Conservation (phyloP, 2,329 filamentous ascomycete genomes). For the Periglandula ipomoeae region DNA sequence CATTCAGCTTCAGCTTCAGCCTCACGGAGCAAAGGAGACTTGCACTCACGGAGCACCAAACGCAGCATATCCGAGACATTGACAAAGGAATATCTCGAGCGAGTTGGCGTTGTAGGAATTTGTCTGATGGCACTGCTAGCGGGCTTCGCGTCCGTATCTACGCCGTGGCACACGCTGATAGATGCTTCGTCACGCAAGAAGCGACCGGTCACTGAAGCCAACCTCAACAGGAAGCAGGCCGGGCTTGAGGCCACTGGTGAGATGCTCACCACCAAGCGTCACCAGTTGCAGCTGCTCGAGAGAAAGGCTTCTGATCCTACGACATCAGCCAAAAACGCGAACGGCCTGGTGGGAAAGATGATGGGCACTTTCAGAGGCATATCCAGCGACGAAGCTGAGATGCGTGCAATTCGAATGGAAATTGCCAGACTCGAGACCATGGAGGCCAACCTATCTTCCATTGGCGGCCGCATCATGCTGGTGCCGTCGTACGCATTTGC, state of each 20-base stretch:
- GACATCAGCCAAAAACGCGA: conserved; percentile 23
- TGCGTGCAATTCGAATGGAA: conserved; percentile 59
- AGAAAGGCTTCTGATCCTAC: conserved; percentile 37
- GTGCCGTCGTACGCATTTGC: conserved; percentile 61
- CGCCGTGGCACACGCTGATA: conserved; percentile 75
- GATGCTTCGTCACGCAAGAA: conserved; percentile 41
- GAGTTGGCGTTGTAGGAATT: conserved; percentile 78
- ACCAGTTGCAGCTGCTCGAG: conserved; percentile 61
- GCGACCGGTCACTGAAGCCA: conserved; percentile 59
- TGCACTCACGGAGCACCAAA: conserved; percentile 10
- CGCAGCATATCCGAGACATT: conserved; percentile 27
- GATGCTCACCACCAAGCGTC: conserved; percentile 67
- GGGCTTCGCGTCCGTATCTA: conserved; percentile 81
- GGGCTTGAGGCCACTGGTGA: conserved; percentile 72
- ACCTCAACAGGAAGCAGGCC: conserved; percentile 67
- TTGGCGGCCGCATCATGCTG: conserved; percentile 54
- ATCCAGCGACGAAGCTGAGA: conserved; percentile 48
- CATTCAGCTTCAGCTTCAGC: conserved; percentile 5
- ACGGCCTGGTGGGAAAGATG: conserved; percentile 63
- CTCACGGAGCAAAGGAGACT: background rate
- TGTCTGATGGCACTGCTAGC: conserved; percentile 81
- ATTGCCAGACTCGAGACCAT: conserved; percentile 74
- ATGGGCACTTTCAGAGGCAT: conserved; percentile 62
- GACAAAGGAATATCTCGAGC: conserved; percentile 48
- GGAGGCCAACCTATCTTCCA: conserved; percentile 62